Evolutionary conservation across 2,329 filamentous ascomycete genomes (phyloP), one percentile per base, ranked within the genome.

Genomic region (Fusarium secorum): DNA sequence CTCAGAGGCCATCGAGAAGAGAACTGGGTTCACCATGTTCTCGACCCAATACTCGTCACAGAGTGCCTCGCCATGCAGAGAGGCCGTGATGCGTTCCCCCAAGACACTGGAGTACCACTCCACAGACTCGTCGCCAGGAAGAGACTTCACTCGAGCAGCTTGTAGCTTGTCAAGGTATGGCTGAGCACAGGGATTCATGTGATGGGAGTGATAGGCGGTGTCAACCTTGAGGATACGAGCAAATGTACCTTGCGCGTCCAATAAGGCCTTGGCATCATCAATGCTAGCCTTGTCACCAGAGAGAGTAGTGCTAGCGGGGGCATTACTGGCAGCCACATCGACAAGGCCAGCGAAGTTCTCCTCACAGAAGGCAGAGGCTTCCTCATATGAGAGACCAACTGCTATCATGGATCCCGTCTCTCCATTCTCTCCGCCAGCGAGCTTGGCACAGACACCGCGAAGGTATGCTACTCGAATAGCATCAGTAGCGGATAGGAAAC

Each of bases 201-300:
- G 85, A 2, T 78, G 79, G 0, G 85, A 86, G 73, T 87, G 85
- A 54, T 86, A 87, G 0, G 84, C 85, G 0, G 79, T 84, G 46
- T 85, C 83, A 1, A 86, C 80, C 3, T 72, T 68, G 11, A 87
- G 74, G 1, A 78, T 15, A 4, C 81, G 75, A 0, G 78, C 69
- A 22, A 71, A 72, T 11, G 26, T 72, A 2, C 49, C 51, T 28
- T 64, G 38, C 2, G 57, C 51, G 9, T 75, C 63, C 2, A 78
- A 41, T 2, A 76, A 20, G 4, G 53, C 57, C 46, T 74, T 71
- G 0, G 75, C 65, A 14, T 77, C 58, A 2, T 71, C 48, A 14
- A 81, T 71, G 2, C 75, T 77, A 4, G 75, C 73, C 4, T 36
- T 46, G 28, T 81, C 78, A 3, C 81, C 81, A 1, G 78, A 79